Evolutionary conservation across 176 grass and related monocot genomes (phyloP), one percentile per base, ranked within the genome.

Genomic region (Alloteropsis semialata): DNA sequence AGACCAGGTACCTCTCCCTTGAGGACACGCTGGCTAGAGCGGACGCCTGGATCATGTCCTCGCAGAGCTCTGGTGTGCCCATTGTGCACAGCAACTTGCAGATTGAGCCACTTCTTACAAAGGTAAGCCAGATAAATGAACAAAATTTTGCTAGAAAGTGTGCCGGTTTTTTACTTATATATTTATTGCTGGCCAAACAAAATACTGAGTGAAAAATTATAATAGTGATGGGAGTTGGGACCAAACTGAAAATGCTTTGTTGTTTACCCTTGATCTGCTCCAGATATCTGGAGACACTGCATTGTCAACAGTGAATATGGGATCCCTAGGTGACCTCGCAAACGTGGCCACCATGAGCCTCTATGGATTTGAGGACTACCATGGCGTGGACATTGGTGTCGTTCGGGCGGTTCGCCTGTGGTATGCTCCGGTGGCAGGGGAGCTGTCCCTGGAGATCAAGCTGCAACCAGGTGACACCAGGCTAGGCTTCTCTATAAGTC

Each of bases 321-420:
- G 89, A 24, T 89, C 87, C 18, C 74, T 90, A 22, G 65, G 87
- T 24, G 90, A 95, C 70, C 77, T 95, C 9, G 75, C 87, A 7
- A 88, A 95, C 78, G 53, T 92, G 79, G 90, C 90, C 5, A 92
- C 89, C 64, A 79, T 88, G 58, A 95, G 93, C 67, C 82, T 95
- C 19, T 92, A 92, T 10, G 93, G 90, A 6, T 95, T 95, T 13
- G 90, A 95, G 86, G 90, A 92, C 55, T 95, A 94, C 87, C 89
- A 89, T 9, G 92, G 92, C 10, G 73, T 94, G 14, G 89, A 94
- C 72, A 94, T 94, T 11, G 92, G 92, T 14, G 84, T 94, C 7
- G 73, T 90, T 5, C 66, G 92, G 71, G 84, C 87, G 0, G 84
- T 83, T 21, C 89, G 87, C 38, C 51, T 94, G 61, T 95, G 90